phyloP scores from a whole-genome alignment of 306 rosid species.

The Trifolium subterraneum region DNA sequence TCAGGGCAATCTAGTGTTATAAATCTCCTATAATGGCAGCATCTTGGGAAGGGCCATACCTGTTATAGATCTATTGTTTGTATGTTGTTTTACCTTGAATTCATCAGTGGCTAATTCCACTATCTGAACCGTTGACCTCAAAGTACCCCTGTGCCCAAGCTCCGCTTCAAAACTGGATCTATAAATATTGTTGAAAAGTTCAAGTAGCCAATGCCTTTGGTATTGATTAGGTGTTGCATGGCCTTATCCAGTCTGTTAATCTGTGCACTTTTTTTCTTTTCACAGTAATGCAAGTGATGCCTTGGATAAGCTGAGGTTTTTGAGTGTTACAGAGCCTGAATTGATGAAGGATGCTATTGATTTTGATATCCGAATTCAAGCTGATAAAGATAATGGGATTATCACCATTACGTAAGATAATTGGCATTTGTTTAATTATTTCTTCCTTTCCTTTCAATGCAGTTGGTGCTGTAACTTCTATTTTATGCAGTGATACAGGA shows the following conservation, averaged over 20 bases:
- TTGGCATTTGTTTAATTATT: conserved; percentile 1
- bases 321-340: conserved; percentile 82
- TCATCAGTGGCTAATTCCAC: neutral
- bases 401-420: conserved; percentile 72
- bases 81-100: neutral
- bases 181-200: neutral
- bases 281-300: conserved; percentile 98
- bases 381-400: conserved; percentile 87
- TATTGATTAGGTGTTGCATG: neutral
- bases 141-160: neutral
- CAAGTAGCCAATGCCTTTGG: neutral
- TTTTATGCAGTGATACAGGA: conserved; percentile 79
- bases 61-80: neutral
- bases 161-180: neutral
- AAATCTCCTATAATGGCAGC: neutral
- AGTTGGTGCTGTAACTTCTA: conserved; percentile 26
- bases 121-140: neutral
- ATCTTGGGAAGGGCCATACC: neutral
- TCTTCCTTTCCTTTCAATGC: neutral
- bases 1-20: neutral
- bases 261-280: conserved; percentile 20
- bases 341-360: conserved; percentile 77
- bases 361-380: conserved; percentile 79
- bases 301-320: conserved; percentile 91
- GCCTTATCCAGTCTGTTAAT: conserved; percentile 6